These are phyloP conservation scores for Allium cepa DNA, from an alignment of 106 monocot species.

Conservation along the genomic window DNA sequence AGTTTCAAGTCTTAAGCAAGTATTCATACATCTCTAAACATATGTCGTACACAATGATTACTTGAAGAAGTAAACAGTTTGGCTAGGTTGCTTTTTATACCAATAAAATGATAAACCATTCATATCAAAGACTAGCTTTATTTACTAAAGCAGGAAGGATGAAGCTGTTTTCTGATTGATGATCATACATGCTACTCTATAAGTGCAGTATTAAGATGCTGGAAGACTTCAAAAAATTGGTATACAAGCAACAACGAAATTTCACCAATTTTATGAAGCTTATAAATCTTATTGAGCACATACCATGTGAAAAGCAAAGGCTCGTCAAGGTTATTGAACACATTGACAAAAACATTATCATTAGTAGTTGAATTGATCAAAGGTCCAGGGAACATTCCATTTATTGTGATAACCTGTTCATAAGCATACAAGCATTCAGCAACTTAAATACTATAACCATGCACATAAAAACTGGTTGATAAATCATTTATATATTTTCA, in stretches of 20 bases:
- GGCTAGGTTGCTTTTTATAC: not conserved
- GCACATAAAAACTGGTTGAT: not conserved
- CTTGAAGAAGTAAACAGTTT: no score
- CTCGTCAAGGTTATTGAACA: slow-evolving; percentile 15
- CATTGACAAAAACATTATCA: slow-evolving; percentile 8
- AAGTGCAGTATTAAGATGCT: no score
- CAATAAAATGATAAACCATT: not conserved
- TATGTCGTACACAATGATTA: no score
- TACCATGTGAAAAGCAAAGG: slow-evolving; percentile 15
- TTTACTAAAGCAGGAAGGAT: no score
- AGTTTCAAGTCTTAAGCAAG: no score
- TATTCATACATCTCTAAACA: no score
- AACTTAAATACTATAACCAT: not conserved
- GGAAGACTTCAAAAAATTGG: no score
- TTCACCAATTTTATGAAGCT: not conserved
- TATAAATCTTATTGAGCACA: not conserved
- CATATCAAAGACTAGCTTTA: not conserved
- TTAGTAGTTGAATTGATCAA: slow-evolving; percentile 17
- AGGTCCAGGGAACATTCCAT: slow-evolving; percentile 19
- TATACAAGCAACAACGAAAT: no score
- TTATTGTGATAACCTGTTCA: slow-evolving; percentile 15
- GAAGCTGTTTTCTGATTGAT: no score
- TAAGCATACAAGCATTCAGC: not conserved
- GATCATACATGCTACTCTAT: no score
- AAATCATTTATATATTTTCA: not conserved